phyloP scores from a whole-genome alignment of 345 rosid genomes.

The Draba incana region DNA sequence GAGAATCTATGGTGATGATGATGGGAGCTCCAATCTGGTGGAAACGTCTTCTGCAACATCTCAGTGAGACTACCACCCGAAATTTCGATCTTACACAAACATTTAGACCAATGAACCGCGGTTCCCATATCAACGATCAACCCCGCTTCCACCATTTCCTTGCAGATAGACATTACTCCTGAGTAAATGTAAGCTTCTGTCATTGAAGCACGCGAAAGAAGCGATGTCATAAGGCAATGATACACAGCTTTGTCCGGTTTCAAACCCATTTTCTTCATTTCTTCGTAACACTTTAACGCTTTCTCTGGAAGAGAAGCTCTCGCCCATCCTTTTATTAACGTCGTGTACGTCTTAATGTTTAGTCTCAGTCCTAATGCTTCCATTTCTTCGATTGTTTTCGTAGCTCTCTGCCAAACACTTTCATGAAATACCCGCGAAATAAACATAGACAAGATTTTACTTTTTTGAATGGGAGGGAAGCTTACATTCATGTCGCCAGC shows the following conservation, averaged over 20 bases:
- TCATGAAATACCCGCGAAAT: not conserved
- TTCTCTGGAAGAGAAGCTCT: slow-evolving; percentile 91
- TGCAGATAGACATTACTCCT: slow-evolving; percentile 59
- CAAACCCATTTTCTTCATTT: slow-evolving; percentile 75
- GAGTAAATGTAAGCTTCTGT: slow-evolving; percentile 75
- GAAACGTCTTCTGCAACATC: slow-evolving; percentile 89
- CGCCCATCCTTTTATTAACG: slow-evolving; percentile 93
- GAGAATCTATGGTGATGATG: slow-evolving; percentile 36
- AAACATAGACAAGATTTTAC: not conserved
- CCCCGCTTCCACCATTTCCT: slow-evolving; percentile 76
- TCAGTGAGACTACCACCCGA: slow-evolving; percentile 91
- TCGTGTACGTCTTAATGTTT: slow-evolving; percentile 88
- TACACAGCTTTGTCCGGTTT: slow-evolving; percentile 90
- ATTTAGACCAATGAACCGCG: slow-evolving; percentile 90
- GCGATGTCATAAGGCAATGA: slow-evolving; percentile 87
- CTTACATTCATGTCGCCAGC: slow-evolving; percentile 96
- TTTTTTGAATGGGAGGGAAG: not conserved
- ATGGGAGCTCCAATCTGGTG: slow-evolving; percentile 81
- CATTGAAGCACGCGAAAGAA: slow-evolving; percentile 78
- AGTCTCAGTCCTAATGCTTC: slow-evolving; percentile 64
- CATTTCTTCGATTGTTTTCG: slow-evolving; percentile 72
- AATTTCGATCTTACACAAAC: slow-evolving; percentile 81
- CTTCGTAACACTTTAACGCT: slow-evolving; percentile 80
- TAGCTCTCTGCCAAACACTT: slow-evolving; percentile 64
- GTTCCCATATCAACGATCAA: slow-evolving; percentile 92